Conservation (phyloP, 495 filamentous ascomycete species). For the Choiromyces venosus region DNA sequence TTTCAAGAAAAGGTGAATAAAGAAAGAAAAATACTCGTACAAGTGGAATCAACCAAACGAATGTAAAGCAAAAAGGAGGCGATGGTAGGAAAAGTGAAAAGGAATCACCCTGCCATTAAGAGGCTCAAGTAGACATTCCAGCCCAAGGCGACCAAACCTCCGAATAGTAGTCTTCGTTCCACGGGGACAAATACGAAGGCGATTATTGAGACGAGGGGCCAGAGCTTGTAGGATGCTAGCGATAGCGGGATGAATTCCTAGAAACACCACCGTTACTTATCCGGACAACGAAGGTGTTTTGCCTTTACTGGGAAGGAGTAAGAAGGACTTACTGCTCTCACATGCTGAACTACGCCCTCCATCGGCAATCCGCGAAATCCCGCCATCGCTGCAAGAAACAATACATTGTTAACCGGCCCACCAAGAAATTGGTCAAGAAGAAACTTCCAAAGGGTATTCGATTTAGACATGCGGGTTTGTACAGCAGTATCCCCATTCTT, state of each 20-base stretch:
- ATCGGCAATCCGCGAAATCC: conserved; percentile 22
- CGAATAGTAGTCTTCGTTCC: conserved; percentile 68
- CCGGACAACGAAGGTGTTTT: not conserved
- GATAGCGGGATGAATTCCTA: conserved; percentile 67
- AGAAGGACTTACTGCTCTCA: conserved; percentile 30
- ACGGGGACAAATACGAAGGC: conserved; percentile 78
- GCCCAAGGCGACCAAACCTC: conserved; percentile 68
- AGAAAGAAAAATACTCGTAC: not conserved
- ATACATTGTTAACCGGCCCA: conserved; percentile 66
- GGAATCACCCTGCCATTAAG: conserved; percentile 39
- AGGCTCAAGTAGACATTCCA: conserved; percentile 89
- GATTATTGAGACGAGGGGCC: conserved; percentile 73
- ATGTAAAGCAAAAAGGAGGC: not conserved
- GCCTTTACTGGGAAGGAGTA: conserved; percentile 29
- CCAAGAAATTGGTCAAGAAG: conserved; percentile 74
- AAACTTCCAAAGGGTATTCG: conserved; percentile 75
- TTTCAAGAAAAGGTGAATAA: not conserved
- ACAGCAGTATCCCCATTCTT: conserved; percentile 38
- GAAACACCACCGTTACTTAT: conserved; percentile 35
- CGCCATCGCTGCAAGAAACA: conserved; percentile 53
- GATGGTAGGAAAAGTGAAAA: not conserved
- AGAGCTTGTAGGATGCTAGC: conserved; percentile 69
- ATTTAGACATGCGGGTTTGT: conserved; percentile 54
- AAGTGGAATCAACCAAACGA: not conserved
- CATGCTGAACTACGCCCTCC: conserved; percentile 20